These are phyloP conservation scores for Adansonia gregorii DNA, from an alignment of 441 rosid genomes.

Conservation along the genomic window DNA sequence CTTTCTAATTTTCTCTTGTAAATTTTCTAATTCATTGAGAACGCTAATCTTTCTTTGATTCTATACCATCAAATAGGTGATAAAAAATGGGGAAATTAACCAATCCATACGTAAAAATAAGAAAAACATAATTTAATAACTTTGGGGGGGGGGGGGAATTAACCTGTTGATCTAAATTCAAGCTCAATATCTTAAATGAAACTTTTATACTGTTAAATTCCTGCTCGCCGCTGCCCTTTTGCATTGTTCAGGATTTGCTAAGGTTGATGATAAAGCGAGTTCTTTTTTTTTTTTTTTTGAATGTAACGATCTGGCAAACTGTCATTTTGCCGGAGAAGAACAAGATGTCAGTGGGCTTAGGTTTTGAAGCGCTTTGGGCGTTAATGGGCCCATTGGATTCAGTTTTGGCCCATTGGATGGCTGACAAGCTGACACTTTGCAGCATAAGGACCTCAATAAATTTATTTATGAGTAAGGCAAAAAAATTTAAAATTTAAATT, in stretches of 20 bases:
- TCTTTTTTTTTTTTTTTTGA: background rate
- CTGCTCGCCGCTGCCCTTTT: conserved; percentile 28
- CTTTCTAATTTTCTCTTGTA: conserved; percentile 48
- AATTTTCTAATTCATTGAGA: conserved; percentile 39
- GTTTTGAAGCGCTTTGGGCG: background rate
- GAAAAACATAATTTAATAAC: background rate
- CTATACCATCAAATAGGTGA: conserved; percentile 35
- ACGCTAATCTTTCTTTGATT: conserved; percentile 44
- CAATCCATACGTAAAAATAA: background rate
- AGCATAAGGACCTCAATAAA: too few relatives aligned
- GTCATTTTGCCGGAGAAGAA: background rate
- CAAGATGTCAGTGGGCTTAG: background rate
- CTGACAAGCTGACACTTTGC: too few relatives aligned
- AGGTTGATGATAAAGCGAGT: conserved; percentile 13
- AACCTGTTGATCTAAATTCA: conserved; percentile 42
- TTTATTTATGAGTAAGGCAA: too few relatives aligned
- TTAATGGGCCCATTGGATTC: background rate
- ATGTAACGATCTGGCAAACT: background rate
- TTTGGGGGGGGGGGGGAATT: background rate
- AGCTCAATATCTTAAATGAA: conserved; percentile 38
- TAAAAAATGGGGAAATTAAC: background rate
- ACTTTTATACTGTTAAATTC: conserved; percentile 33
- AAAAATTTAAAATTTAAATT: too few relatives aligned
- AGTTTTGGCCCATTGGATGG: background rate
- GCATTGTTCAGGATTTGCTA: conserved; percentile 10